phyloP scores from a whole-genome alignment of 495 filamentous ascomycete genomes.

The Aspergillus leporis region DNA sequence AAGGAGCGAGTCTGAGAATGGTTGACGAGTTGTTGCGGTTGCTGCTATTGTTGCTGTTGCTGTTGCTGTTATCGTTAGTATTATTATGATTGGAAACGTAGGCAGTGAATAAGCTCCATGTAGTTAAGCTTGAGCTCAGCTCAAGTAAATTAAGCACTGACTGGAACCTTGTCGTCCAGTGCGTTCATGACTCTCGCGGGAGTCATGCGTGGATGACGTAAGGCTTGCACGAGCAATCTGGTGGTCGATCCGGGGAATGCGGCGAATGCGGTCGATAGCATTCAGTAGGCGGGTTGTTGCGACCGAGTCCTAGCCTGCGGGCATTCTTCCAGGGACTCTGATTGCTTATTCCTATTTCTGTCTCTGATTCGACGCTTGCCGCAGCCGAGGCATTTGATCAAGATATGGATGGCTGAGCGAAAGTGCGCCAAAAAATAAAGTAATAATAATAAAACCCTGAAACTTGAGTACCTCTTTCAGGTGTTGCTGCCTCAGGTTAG shows the following conservation, averaged over 20 bases:
- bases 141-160: not conserved
- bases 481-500: too few species aligned
- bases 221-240: constrained; percentile 28
- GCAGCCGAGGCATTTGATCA: not conserved
- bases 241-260: constrained; percentile 32
- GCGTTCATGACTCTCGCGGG: constrained; percentile 7
- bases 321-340: not conserved
- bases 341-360: not conserved
- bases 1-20: not conserved
- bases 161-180: constrained; percentile 3
- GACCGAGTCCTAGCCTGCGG: not conserved
- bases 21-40: too few species aligned
- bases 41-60: too few species aligned
- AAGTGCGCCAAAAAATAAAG: not conserved
- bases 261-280: constrained; percentile 26
- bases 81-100: not conserved
- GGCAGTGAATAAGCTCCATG: not conserved
- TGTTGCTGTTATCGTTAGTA: not conserved
- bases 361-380: not conserved
- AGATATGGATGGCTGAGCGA: not conserved
- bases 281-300: too few species aligned
- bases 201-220: constrained; percentile 42
- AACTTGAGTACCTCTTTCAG: not conserved
- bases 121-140: constrained; percentile 4
- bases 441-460: not conserved